Conservation (phyloP, 2,329 filamentous ascomycete species). For the Aspergillus aculeatus region DNA sequence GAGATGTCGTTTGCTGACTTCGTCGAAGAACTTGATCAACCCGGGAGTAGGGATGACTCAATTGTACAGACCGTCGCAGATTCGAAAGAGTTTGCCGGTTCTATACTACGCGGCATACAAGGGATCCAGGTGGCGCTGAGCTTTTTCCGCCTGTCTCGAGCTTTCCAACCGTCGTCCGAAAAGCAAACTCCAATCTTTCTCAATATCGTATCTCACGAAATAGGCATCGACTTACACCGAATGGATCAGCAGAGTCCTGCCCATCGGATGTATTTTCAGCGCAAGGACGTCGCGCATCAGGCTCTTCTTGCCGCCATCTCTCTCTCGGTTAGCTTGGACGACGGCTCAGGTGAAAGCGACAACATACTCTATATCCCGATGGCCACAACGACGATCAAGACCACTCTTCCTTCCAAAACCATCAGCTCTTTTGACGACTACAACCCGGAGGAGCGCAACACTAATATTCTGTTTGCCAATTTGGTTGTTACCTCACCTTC, state of each 20-base stretch:
- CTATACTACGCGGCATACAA: constrained; percentile 86
- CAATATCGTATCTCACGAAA: constrained; percentile 92
- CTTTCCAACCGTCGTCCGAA: constrained; percentile 66
- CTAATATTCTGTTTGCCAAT: constrained; percentile 95
- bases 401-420: constrained; percentile 90
- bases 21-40: constrained; percentile 70
- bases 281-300: constrained; percentile 90
- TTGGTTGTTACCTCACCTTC: constrained; percentile 95
- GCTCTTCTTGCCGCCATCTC: constrained; percentile 88
- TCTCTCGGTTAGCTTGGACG: constrained; percentile 86
- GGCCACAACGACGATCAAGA: constrained; percentile 93
- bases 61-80: constrained; percentile 84
- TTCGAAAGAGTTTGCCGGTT: constrained; percentile 87
- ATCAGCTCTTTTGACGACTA: constrained; percentile 71
- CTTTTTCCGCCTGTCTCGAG: constrained; percentile 82
- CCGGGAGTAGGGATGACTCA: constrained; percentile 65
- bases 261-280: constrained; percentile 97
- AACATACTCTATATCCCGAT: constrained; percentile 91
- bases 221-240: constrained; percentile 87
- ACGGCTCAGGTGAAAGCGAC: constrained; percentile 81
- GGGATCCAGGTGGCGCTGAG: constrained; percentile 95
- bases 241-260: constrained; percentile 90
- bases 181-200: constrained; percentile 71
- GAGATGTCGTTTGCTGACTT: constrained; percentile 69
- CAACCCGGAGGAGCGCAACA: constrained; percentile 80